Base-by-base conservation (phyloP, 768 basidiomycete species). In the Pholiota microspora region DNA sequence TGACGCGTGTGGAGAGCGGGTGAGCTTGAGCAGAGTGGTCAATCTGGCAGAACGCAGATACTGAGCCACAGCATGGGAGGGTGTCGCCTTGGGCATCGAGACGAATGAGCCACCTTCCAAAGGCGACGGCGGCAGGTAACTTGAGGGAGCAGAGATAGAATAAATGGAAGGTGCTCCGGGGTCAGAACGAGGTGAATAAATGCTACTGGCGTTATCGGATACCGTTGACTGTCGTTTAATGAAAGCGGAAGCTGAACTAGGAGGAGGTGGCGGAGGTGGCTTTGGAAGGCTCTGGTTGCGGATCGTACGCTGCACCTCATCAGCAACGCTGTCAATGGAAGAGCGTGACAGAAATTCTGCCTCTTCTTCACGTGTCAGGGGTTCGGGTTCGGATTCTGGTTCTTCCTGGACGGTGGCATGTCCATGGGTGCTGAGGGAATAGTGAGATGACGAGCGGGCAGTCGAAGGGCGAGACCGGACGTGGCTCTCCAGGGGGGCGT, bases 11-110 rank as follows among this genome's bases (percentile, higher is more conserved):
- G 89, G 91, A 2, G 85, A 83, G 32, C 90, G 82, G 13, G 85
- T 89, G 40, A 96, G 85, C 56, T 77, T 86, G 35, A 97, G 69
- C 40, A 94, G 70, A 0, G 89, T 91, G 0, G 94, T 98, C 56
- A 97, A 75, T 47, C 89, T 82, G 13, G 88, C 81, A 31, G 95
- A 98, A 40, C 87, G 92, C 54, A 97, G 75, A 65, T 95, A 96
- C 65, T 87, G 82, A 5, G 92, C 93, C 21, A 95, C 86, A 10
- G 83, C 79, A 62, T 92, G 90, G 4, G 86, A 82, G 45, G 78
- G 74, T 9, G 76, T 73, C 3, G 79, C 73, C 52, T 72, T 75
- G n/a, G 65, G 64, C 57, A 76, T 64, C 25, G 79, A 69, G 28
- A 78, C 61, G 35, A 79, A 73, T 48, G 62, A 69, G 31, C 61